These are phyloP conservation scores for Henckelia pumila DNA, from an alignment of 257 asterid species.

Conservation along the genomic window DNA sequence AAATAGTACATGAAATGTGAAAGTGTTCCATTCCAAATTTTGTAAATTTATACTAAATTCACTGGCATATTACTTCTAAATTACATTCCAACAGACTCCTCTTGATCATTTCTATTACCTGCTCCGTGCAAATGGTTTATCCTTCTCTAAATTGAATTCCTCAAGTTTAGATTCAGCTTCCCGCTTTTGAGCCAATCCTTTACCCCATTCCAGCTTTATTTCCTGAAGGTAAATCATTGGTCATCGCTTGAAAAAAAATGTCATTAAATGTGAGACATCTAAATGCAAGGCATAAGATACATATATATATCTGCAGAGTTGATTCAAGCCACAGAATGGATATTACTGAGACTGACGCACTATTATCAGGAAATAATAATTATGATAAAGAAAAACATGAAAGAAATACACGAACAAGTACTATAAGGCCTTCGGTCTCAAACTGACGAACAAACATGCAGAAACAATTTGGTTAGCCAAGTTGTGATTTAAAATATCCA, in stretches of 20 bases:
- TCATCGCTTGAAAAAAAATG: background rate
- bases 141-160: slow-evolving; percentile 81
- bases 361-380: background rate
- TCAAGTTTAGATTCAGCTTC: slow-evolving; percentile 75
- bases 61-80: slow-evolving; percentile 6
- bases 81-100: background rate
- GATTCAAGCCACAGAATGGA: background rate
- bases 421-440: background rate
- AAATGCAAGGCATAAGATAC: background rate
- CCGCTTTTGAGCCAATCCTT: slow-evolving; percentile 87
- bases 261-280: background rate
- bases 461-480: background rate
- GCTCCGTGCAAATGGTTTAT: slow-evolving; percentile 91
- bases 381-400: background rate
- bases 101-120: slow-evolving; percentile 39
- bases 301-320: slow-evolving; percentile 4
- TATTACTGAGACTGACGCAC: background rate
- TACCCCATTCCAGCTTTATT: slow-evolving; percentile 91
- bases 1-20: background rate
- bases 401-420: background rate
- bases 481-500: background rate
- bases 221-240: slow-evolving; percentile 47
- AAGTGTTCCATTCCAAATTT: background rate
- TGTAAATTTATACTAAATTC: background rate
- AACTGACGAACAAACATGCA: background rate